Evolutionary conservation across 768 basidiomycete species (phyloP).

Genomic region (Rhodotorula babjevae): DNA sequence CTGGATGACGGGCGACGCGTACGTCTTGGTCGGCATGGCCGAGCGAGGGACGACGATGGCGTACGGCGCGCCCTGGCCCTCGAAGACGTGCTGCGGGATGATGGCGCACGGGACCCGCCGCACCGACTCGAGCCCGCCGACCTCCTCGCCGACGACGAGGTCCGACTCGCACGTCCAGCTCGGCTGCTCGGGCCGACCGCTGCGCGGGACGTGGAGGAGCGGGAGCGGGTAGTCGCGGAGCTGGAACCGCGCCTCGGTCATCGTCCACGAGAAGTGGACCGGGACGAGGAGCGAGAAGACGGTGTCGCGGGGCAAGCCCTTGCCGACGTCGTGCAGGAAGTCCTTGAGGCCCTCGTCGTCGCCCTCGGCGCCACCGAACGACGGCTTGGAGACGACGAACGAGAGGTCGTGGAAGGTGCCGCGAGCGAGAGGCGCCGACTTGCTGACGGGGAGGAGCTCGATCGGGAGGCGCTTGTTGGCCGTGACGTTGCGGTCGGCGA

Average conservation of each 20-base stretch:
- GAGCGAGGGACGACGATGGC: slow-evolving; percentile 62
- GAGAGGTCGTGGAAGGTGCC: slow-evolving; percentile 59
- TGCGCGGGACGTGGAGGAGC: slow-evolving; percentile 64
- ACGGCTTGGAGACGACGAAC: slow-evolving; percentile 58
- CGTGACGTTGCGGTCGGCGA: neutral
- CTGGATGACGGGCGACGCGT: slow-evolving; percentile 67
- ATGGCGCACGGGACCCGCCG: slow-evolving; percentile 58
- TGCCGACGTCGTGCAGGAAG: slow-evolving; percentile 64
- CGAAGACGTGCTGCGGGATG: slow-evolving; percentile 57
- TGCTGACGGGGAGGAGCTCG: slow-evolving; percentile 44
- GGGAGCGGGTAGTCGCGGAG: slow-evolving; percentile 88
- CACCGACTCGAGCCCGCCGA: slow-evolving; percentile 51
- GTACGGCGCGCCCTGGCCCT: slow-evolving; percentile 52
- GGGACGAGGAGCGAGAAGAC: slow-evolving; percentile 76
- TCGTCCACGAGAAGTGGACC: slow-evolving; percentile 66
- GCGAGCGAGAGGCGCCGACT: slow-evolving; percentile 66
- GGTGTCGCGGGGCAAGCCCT: slow-evolving; percentile 64
- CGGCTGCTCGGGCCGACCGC: slow-evolving; percentile 46
- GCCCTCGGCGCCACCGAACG: slow-evolving; percentile 51
- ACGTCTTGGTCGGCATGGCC: slow-evolving; percentile 91
- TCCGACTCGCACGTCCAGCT: slow-evolving; percentile 68
- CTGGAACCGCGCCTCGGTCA: slow-evolving; percentile 59
- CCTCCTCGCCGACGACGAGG: slow-evolving; percentile 81
- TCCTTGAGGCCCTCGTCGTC: slow-evolving; percentile 55
- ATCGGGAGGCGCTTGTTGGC: slow-evolving; percentile 46